phyloP scores from a whole-genome alignment of 306 rosid genomes.

The Cotoneaster glaucophyllus region DNA sequence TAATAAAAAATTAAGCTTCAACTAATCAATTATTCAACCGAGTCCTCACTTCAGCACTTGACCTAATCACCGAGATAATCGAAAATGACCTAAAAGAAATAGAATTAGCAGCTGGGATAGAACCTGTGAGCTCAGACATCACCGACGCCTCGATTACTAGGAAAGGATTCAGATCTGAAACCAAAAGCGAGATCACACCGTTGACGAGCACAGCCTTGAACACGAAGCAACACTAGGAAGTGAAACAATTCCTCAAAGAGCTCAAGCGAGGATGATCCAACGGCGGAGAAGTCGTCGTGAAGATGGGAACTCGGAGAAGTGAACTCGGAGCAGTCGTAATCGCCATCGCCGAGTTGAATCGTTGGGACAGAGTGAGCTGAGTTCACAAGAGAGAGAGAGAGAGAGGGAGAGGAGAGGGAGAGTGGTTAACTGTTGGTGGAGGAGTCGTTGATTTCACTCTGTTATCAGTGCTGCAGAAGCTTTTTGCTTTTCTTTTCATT shows the following conservation, averaged over 20 bases:
- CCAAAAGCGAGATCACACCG: conserved; percentile 32
- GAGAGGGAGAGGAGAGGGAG: not conserved
- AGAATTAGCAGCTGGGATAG: conserved; percentile 29
- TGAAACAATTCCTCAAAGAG: conserved; percentile 10
- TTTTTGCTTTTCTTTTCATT: not conserved
- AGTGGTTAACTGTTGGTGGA: conserved; percentile 14
- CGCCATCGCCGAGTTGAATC: conserved; percentile 33
- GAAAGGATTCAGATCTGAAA: conserved; percentile 52
- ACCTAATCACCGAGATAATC: not conserved
- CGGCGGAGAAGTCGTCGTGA: conserved; percentile 5
- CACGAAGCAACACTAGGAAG: conserved; percentile 26
- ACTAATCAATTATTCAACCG: not conserved
- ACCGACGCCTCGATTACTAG: conserved; percentile 34
- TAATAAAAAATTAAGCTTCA: not conserved
- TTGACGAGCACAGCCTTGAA: conserved; percentile 18
- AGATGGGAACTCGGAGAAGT: conserved; percentile 16
- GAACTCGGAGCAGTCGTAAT: conserved; percentile 22
- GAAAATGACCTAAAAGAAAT: not conserved
- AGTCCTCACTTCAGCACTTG: not conserved
- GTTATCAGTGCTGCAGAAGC: conserved; percentile 17
- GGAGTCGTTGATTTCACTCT: conserved; percentile 15
- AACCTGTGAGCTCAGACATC: conserved; percentile 50
- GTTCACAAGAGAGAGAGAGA: not conserved
- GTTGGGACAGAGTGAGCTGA: conserved; percentile 10
- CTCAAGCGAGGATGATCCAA: conserved; percentile 28